Conservation (phyloP, 495 filamentous ascomycete species). For the Trichoderma parareesei region DNA sequence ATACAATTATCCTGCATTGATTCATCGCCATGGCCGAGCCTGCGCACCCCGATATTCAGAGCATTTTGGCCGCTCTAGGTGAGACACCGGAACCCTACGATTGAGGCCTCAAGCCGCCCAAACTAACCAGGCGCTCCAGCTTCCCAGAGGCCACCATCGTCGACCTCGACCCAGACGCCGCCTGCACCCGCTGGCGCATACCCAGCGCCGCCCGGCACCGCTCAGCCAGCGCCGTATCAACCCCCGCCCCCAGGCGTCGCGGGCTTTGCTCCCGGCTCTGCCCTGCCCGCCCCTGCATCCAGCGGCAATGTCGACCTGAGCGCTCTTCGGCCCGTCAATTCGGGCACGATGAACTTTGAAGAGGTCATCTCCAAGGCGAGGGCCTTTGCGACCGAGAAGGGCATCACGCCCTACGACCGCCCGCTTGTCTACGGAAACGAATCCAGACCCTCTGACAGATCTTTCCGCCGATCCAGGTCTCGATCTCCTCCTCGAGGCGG, state of each 20-base stretch:
- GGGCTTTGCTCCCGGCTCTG: slow-evolving; percentile 28
- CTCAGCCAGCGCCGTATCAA: slow-evolving; percentile 33
- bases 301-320: slow-evolving; percentile 68
- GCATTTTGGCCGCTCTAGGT: slow-evolving; percentile 49
- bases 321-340: slow-evolving; percentile 62
- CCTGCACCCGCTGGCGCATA: slow-evolving; percentile 26
- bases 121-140: slow-evolving; percentile 17
- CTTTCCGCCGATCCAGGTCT: slow-evolving; percentile 52
- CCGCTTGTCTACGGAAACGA: slow-evolving; percentile 33
- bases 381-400: slow-evolving; percentile 62
- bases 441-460: slow-evolving; percentile 34
- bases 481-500: slow-evolving; percentile 56
- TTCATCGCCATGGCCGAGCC: slow-evolving; percentile 34
- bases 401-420: slow-evolving; percentile 47
- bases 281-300: slow-evolving; percentile 58
- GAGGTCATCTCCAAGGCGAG: slow-evolving; percentile 69
- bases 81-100: slow-evolving; percentile 13
- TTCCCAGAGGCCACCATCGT: slow-evolving; percentile 23
- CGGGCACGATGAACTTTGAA: slow-evolving; percentile 62
- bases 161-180: slow-evolving; percentile 38
- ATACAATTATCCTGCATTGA: neutral
- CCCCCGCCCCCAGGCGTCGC: slow-evolving; percentile 31
- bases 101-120: slow-evolving; percentile 1
- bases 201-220: slow-evolving; percentile 21
- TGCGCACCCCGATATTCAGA: slow-evolving; percentile 37